Percentiles rank a stretch among this genome's conserved stretches.
phyloP scores from a whole-genome alignment of 2,329 filamentous ascomycete genomes.

The Camillea tinctor region DNA sequence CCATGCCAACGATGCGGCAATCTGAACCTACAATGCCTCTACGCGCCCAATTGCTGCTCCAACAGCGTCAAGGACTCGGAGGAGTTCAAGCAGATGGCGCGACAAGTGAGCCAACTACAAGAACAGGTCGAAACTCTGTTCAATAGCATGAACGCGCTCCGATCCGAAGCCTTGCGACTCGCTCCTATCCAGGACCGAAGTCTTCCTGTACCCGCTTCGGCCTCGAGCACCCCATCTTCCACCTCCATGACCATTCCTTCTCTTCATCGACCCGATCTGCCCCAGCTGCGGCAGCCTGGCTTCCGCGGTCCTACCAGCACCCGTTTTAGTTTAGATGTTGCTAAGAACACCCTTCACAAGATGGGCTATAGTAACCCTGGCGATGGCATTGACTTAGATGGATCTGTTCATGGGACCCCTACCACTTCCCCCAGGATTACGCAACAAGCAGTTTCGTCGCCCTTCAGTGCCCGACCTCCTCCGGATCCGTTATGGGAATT shows the following conservation, averaged over 20 bases:
- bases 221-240: conserved; percentile 42
- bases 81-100: conserved; percentile 80
- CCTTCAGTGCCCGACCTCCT: conserved; percentile 13
- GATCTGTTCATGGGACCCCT: conserved; percentile 39
- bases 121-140: conserved; percentile 81
- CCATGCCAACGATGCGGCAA: conserved; percentile 68
- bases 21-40: conserved; percentile 64
- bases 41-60: conserved; percentile 64
- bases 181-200: conserved; percentile 44
- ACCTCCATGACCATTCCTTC: conserved; percentile 43
- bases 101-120: conserved; percentile 72
- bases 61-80: conserved; percentile 90
- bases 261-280: conserved; percentile 42
- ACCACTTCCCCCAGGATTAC: conserved; percentile 33
- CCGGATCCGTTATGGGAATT: conserved; percentile 80
- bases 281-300: conserved; percentile 56
- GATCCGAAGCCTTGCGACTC: conserved; percentile 50
- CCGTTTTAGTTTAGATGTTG: conserved; percentile 81
- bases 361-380: conserved; percentile 77
- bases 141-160: conserved; percentile 67
- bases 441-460: conserved; percentile 38
- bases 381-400: conserved; percentile 61
- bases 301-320: conserved; percentile 86
- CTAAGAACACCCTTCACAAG: conserved; percentile 80
- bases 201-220: conserved; percentile 34